These are phyloP conservation scores for Phalaenopsis hybrid DNA, from an alignment of 116 monocot genomes.

Conservation along the genomic window DNA sequence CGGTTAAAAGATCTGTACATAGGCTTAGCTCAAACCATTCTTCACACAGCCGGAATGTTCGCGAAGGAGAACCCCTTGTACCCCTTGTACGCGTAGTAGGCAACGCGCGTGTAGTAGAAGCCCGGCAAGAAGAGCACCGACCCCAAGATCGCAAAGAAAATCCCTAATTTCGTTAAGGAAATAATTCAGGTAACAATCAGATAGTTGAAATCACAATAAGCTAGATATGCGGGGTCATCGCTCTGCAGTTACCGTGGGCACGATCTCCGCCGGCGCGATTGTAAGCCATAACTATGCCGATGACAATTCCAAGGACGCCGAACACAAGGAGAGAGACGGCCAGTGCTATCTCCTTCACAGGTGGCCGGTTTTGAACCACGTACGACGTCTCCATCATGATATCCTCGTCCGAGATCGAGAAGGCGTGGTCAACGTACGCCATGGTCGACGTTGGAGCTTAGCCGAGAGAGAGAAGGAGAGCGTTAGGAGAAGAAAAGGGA, in stretches of 20 bases:
- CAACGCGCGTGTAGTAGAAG: constrained; percentile 33
- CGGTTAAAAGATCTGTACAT: neutral
- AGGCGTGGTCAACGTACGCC: constrained; percentile 38
- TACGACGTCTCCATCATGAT: constrained; percentile 29
- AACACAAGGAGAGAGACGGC: constrained; percentile 34
- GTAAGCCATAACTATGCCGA: constrained; percentile 20
- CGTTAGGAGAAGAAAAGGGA: too few relatives aligned
- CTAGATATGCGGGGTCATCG: neutral
- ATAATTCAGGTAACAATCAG: neutral
- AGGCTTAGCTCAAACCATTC: constrained; percentile 4
- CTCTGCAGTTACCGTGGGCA: constrained; percentile 14
- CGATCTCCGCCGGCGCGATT: constrained; percentile 24
- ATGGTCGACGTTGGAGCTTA: constrained; percentile 1
- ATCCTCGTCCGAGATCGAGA: constrained; percentile 37
- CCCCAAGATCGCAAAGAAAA: constrained; percentile 29
- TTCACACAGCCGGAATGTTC: constrained; percentile 24
- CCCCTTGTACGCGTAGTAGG: constrained; percentile 33
- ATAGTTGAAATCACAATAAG: neutral
- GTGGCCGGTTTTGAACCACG: constrained; percentile 23
- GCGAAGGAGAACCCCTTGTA: constrained; percentile 32
- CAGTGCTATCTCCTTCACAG: constrained; percentile 31
- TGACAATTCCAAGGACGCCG: constrained; percentile 22
- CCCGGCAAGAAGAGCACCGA: constrained; percentile 31
- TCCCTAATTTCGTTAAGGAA: constrained; percentile 12
- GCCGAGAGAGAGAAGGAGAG: neutral